These are phyloP conservation scores for Aspergillus novofumigatus DNA, from an alignment of 2,329 filamentous ascomycete species.

Conservation along the genomic window DNA sequence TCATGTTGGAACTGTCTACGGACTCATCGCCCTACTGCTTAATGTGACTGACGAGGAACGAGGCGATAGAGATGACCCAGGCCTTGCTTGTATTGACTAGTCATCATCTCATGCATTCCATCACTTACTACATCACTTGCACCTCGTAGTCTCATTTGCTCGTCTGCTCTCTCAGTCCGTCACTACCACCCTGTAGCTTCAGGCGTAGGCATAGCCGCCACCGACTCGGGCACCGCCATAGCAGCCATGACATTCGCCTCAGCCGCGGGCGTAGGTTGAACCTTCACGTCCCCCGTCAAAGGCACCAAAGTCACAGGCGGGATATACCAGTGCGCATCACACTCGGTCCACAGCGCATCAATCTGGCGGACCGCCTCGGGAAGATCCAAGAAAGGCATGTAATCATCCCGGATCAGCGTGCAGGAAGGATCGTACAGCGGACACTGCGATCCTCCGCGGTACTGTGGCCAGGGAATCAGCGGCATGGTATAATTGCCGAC, in stretches of 20 bases:
- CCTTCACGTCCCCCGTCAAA: background rate
- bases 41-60: too few relatives aligned
- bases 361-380: conserved; percentile 16
- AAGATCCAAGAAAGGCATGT: conserved; percentile 16
- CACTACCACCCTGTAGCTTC: background rate
- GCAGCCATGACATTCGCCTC: background rate
- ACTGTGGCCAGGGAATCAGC: conserved; percentile 20
- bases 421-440: conserved; percentile 10
- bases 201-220: background rate
- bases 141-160: background rate
- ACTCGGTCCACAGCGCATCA: conserved; percentile 16
- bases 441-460: conserved; percentile 17
- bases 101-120: too few relatives aligned
- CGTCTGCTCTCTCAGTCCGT: background rate
- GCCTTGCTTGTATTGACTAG: too few relatives aligned
- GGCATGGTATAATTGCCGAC: conserved; percentile 17
- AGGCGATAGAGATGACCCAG: too few relatives aligned
- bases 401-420: conserved; percentile 20
- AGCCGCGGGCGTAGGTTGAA: background rate
- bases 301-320: conserved; percentile 19
- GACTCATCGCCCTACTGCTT: too few relatives aligned
- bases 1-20: too few relatives aligned
- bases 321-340: conserved; percentile 19
- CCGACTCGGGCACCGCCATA: conserved; percentile 2
- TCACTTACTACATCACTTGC: background rate